Evolutionary conservation across 1,139 yeast genomes (phyloP).

Genomic region (Hansenula sp.): DNA sequence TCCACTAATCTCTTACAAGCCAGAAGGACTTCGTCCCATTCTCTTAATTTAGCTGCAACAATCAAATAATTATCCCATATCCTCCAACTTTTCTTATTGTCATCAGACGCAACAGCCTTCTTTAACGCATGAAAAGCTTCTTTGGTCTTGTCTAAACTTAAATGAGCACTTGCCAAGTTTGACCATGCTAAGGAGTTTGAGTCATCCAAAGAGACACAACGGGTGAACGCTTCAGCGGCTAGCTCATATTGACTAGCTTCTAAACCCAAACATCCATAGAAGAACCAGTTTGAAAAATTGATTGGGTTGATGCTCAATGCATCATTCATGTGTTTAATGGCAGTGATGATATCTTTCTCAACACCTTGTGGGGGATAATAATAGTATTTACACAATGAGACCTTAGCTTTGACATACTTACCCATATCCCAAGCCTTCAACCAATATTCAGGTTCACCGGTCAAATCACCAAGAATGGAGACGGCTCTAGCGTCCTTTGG

Average conservation of each 20-base stretch:
- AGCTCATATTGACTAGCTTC: conserved; percentile 68
- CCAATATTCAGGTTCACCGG: conserved; percentile 77
- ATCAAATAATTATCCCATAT: conserved; percentile 85
- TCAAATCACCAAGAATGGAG: conserved; percentile 83
- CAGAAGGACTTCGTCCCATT: conserved; percentile 83
- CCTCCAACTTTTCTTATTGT: conserved; percentile 73
- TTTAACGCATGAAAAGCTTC: conserved; percentile 85
- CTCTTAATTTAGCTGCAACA: conserved; percentile 75
- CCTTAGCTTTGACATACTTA: conserved; percentile 79
- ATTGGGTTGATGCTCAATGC: conserved; percentile 75
- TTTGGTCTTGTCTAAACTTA: conserved; percentile 57
- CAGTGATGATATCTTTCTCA: conserved; percentile 46
- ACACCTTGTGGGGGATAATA: conserved; percentile 65
- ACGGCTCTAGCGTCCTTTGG: conserved; percentile 84
- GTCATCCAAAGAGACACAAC: conserved; percentile 87
- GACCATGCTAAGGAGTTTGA: conserved; percentile 88
- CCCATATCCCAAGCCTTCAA: conserved; percentile 84
- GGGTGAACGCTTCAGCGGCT: conserved; percentile 89
- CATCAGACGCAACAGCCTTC: conserved; percentile 71
- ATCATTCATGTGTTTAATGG: conserved; percentile 69
- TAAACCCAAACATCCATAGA: conserved; percentile 88
- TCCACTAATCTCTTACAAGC: conserved; percentile 67
- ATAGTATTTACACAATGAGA: conserved; percentile 72
- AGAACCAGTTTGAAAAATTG: conserved; percentile 81
- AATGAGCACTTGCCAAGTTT: conserved; percentile 80